Base-by-base conservation (phyloP, 331 rosid genomes). In the Malus hybrid region DNA sequence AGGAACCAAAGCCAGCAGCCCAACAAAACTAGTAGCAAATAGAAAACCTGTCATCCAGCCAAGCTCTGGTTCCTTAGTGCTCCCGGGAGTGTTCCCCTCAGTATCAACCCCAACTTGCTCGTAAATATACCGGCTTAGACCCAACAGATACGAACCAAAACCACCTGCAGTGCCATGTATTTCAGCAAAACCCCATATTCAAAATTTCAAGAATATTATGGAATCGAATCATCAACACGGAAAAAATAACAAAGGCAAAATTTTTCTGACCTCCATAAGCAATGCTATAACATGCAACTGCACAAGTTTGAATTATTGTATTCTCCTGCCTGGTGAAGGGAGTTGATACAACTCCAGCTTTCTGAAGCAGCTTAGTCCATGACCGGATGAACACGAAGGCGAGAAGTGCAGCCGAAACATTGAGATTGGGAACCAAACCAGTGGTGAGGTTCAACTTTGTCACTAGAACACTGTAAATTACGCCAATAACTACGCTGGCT, bases 31-130 rank as follows among this genome's bases (percentile, higher is more conserved):
- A 77, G 90, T 92, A 30, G 87, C 96, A 72, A 91, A 92, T 84
- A 95, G 97, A 83, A 95, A 95, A 70, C 86, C 93, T 50, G 88
- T 92, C 93, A 95, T 92, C 99, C 99, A 95, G 22, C 93, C 99
- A 76, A 95, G 57, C 46, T 78, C 90, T 77, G 97, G 98, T 79
- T 95, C 99, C 81, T 92, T 95, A 7, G 85, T 89, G 77, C 96
- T 95, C 70, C 84, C 88, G 70, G 91, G 89, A 76, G 85, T 79
- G 76, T 95, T 95, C 63, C 98, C 99, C 13, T 76, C 84, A 14
- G 96, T 92, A 76, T 78, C 86, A 78, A 89, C 73, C 61, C 99
- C 99, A 33, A 92, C 99, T 87, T 86, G 97, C 82, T 86, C 93
- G 76, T 95, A 95, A 0, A 91, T 92, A 87, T 62, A 90, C 56